Evolutionary conservation across 768 basidiomycete genomes (phyloP), one percentile per base, ranked within the genome.

Genomic region (Zangia roseola): DNA sequence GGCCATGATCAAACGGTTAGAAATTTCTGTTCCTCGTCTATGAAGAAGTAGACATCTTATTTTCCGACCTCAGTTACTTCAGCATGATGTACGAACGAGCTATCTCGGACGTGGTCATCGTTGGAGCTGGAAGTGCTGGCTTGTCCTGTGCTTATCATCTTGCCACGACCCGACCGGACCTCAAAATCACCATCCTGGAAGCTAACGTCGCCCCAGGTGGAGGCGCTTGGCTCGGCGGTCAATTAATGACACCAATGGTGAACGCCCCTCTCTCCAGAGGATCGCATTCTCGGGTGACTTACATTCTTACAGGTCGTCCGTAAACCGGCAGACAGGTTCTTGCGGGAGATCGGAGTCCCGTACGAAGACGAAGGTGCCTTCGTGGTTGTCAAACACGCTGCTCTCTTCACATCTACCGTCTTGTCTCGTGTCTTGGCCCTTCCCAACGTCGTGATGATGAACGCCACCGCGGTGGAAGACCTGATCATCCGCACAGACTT

Each of bases 401-500:
- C 87, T 0, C 72, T 90, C 52, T 90, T 90, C 75, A 91, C 88
- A 2, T 82, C 86, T 13, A 89, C 87, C 1, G 66, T 89, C 39
- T 72, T 91, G 31, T 83, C 84, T 48, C 79, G 80, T 40, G 84
- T 88, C 46, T 79, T 88, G 50, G 75, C 82, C 12, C 69, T 83
- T 56, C 82, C 83, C 14, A 88, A 88, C 56, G 83, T 88, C 42
- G 79, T 84, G 26, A 67, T 88, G 68, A 79, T 88, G 75, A 88
- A 88, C 68, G 85, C 85, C 21, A 90, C 87, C 4, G 82, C 86
- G 7, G 85, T 86, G n/a, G 87, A 90, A 64, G 88, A 90, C 63
- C 77, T 90, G 40, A 82, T 90, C 67, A 77, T 86, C 45, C 79
- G 79, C 56, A 72, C 74, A 40, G 86, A 77, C 64, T 67, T 63